These are phyloP conservation scores for Vigna angularis DNA, from an alignment of 306 rosid genomes.

Conservation along the genomic window DNA sequence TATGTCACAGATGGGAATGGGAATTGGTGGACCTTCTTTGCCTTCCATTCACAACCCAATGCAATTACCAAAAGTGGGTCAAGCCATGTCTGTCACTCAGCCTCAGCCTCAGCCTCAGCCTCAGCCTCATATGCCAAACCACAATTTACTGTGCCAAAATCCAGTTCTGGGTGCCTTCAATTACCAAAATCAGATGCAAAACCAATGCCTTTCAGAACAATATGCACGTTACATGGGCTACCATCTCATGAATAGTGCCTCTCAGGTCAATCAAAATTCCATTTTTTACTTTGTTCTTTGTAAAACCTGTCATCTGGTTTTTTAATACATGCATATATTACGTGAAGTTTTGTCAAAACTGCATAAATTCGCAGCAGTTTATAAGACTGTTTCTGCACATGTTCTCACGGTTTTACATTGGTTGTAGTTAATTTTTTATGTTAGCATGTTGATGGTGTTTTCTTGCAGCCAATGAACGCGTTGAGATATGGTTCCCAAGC, in stretches of 20 bases:
- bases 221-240: slow-evolving; percentile 72
- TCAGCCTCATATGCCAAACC: slow-evolving; percentile 53
- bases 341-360: too few species aligned
- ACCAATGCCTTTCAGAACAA: slow-evolving; percentile 66
- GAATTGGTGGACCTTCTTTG: slow-evolving; percentile 63
- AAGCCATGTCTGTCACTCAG: slow-evolving; percentile 44
- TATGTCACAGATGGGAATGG: slow-evolving; percentile 67
- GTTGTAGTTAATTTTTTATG: slow-evolving; percentile 4
- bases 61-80: slow-evolving; percentile 64
- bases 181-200: slow-evolving; percentile 75
- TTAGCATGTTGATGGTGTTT: slow-evolving; percentile 6
- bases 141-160: slow-evolving; percentile 60
- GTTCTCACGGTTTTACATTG: neutral
- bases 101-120: slow-evolving; percentile 41
- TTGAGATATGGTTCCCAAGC: slow-evolving; percentile 65
- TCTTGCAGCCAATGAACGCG: slow-evolving; percentile 64
- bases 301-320: too few species aligned
- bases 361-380: neutral
- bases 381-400: too few species aligned
- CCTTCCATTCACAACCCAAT: slow-evolving; percentile 58
- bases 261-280: slow-evolving; percentile 54
- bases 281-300: too few species aligned
- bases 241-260: slow-evolving; percentile 69
- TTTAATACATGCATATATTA: too few species aligned
- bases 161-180: slow-evolving; percentile 59